Evolutionary conservation across 257 asterid genomes (phyloP).

Genomic region (Hygrophila difformis): DNA sequence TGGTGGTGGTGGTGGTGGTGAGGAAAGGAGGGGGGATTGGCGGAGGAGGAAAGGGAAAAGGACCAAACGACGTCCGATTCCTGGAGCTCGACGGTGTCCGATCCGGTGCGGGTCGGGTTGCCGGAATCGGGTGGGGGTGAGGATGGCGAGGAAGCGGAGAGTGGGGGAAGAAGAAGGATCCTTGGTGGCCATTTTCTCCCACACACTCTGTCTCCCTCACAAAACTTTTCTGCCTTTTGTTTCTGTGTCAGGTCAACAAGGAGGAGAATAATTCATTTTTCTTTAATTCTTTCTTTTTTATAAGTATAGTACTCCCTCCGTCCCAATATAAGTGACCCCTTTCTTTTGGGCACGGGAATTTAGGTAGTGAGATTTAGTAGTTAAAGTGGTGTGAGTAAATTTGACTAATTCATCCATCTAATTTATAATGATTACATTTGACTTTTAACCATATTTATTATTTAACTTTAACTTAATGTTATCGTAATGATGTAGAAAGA

Average conservation of each 20-base stretch:
- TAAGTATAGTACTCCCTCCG: no score
- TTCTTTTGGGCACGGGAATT: no score
- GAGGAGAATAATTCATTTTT: no score
- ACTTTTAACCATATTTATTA: no score
- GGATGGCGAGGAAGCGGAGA: constrained; percentile 39
- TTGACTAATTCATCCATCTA: no score
- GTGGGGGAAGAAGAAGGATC: constrained; percentile 32
- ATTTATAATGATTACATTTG: no score
- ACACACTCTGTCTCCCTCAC: constrained; percentile 12
- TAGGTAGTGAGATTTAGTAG: no score
- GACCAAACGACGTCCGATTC: constrained; percentile 87
- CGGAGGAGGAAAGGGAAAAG: constrained; percentile 31
- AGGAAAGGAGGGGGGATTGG: constrained; percentile 22
- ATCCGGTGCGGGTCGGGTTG: constrained; percentile 12
- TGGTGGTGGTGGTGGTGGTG: constrained; percentile 23
- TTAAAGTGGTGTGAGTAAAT: no score
- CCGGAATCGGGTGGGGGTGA: constrained; percentile 34
- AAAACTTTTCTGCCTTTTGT: constrained; percentile 14
- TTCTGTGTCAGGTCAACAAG: background rate
- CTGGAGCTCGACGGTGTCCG: constrained; percentile 45
- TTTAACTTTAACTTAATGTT: no score
- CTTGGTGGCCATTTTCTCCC: constrained; percentile 38
- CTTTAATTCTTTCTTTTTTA: no score
- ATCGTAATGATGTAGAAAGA: no score
- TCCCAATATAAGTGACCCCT: no score